Base-by-base conservation (phyloP, 352 stramenopile genomes). In the Globisporangium sylvaticum region DNA sequence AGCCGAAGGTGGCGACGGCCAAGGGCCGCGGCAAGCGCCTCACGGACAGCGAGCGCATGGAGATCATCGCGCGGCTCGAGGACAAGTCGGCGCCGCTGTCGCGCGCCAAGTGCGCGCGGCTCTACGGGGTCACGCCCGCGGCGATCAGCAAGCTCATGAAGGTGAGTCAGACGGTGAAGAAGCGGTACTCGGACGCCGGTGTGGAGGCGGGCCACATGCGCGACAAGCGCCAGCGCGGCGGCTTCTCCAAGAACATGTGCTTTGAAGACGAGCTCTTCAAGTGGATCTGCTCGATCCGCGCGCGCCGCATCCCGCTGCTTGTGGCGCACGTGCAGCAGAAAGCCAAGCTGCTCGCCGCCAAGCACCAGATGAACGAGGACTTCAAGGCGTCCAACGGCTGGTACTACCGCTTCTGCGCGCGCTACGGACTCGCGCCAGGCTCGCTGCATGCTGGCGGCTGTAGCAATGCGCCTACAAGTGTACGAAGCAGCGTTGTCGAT, bases 61-160 rank as follows among this genome's bases (percentile, higher is more conserved):
- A 87, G 70, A 94, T 92, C 70, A 88, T 91, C 66, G 57, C 80
- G 55, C 70, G 77, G 34, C 75, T 92, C 27, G 84, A 92, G 64
- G 79, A 86, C 67, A 74, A 84, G 24, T 64, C 65, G 4, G 71
- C 64, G n/a, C 76, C 78, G n/a, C 39, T 81, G n/a, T 87, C 79
- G 0, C 77, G 80, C 18, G 81, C 80, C 42, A 76, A 84, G 54
- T 89, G 80, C 22, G 84, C 82, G 60, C 80, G 81, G 1, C 63
- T 83, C 55, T 90, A 91, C 60, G 82, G 82, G 46, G 83, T 92
- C 50, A 87, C 76, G 25, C 83, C 79, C 63, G 83, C 84, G 29
- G 84, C 84, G 44, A 92, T 91, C 75, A 88, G 82, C 60, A 90
- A 91, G 68, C 80, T 92, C 73, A 88, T 89, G 79, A 89, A 92